phyloP scores from a whole-genome alignment of 2,329 filamentous ascomycete genomes.

The Neofusicoccum cordaticola region DNA sequence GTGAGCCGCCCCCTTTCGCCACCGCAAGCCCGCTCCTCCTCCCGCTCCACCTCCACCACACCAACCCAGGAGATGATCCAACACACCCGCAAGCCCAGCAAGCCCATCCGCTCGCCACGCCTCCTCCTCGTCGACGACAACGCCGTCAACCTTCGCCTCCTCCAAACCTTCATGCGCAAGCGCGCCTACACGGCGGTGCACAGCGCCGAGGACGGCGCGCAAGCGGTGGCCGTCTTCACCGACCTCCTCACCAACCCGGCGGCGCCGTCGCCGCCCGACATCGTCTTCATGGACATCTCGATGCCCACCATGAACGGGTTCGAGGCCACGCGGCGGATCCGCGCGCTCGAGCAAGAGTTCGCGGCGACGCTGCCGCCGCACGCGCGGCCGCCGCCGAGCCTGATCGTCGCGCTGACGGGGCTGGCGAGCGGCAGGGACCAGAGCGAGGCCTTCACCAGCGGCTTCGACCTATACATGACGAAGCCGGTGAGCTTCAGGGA shows the following conservation, averaged over 20 bases:
- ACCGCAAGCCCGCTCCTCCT: background rate
- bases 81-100: background rate
- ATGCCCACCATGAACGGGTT: slow-evolving; percentile 50
- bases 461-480: slow-evolving; percentile 47
- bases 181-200: slow-evolving; percentile 17
- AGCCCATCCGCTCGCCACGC: background rate
- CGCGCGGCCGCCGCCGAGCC: slow-evolving; percentile 22
- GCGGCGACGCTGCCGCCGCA: background rate
- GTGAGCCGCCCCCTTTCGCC: background rate
- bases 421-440: slow-evolving; percentile 44
- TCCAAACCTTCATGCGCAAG: slow-evolving; percentile 42
- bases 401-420: slow-evolving; percentile 47
- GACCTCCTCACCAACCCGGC: slow-evolving; percentile 22
- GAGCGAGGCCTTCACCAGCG: slow-evolving; percentile 41
- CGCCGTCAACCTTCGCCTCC: slow-evolving; percentile 50
- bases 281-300: slow-evolving; percentile 48
- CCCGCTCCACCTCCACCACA: background rate
- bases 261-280: slow-evolving; percentile 25
- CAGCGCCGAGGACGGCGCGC: slow-evolving; percentile 42
- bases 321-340: slow-evolving; percentile 44
- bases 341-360: slow-evolving; percentile 26
- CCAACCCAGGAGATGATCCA: background rate
- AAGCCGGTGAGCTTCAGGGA: slow-evolving; percentile 48
- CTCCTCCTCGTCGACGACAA: slow-evolving; percentile 21
- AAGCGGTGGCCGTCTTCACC: slow-evolving; percentile 38